These are phyloP conservation scores for Tolypocladium nubicola DNA, from an alignment of 2,329 filamentous ascomycete species.

Conservation along the genomic window DNA sequence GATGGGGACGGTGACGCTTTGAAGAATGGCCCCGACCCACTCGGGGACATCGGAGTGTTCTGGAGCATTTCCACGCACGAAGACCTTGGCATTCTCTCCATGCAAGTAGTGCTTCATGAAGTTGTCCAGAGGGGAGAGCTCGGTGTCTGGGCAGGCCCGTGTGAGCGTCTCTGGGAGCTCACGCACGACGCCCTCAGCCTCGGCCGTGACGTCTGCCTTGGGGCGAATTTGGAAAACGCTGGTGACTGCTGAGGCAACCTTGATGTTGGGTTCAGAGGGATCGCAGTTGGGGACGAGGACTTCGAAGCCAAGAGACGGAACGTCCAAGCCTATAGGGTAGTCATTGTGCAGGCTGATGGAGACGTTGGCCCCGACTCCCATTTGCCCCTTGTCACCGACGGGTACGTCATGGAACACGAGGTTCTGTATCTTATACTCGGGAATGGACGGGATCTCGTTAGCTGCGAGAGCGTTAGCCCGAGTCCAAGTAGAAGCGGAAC, in stretches of 20 bases:
- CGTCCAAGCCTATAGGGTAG: slow-evolving; percentile 64
- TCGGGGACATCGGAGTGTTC: slow-evolving; percentile 58
- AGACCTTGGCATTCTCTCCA: slow-evolving; percentile 68
- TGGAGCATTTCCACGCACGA: slow-evolving; percentile 67
- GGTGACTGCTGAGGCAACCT: slow-evolving; percentile 67
- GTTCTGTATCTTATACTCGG: slow-evolving; percentile 71
- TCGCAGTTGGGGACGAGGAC: slow-evolving; percentile 77
- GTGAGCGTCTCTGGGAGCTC: slow-evolving; percentile 66
- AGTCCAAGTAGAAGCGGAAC: slow-evolving; percentile 6
- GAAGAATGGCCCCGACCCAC: slow-evolving; percentile 75
- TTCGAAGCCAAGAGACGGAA: slow-evolving; percentile 76
- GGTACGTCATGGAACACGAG: slow-evolving; percentile 69
- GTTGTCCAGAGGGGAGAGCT: slow-evolving; percentile 73
- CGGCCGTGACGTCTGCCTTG: slow-evolving; percentile 53
- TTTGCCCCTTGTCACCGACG: slow-evolving; percentile 33
- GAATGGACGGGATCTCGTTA: slow-evolving; percentile 63
- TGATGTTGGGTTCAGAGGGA: slow-evolving; percentile 60
- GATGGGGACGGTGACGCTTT: slow-evolving; percentile 72
- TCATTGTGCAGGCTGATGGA: slow-evolving; percentile 62
- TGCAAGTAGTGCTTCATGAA: slow-evolving; percentile 74
- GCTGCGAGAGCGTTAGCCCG: slow-evolving; percentile 34
- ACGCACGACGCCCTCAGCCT: slow-evolving; percentile 61
- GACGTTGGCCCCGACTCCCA: slow-evolving; percentile 71
- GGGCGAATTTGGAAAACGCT: slow-evolving; percentile 57
- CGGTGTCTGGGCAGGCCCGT: slow-evolving; percentile 61